Base-by-base conservation (phyloP, 345 rosid genomes). In the Microcos paniculata region DNA sequence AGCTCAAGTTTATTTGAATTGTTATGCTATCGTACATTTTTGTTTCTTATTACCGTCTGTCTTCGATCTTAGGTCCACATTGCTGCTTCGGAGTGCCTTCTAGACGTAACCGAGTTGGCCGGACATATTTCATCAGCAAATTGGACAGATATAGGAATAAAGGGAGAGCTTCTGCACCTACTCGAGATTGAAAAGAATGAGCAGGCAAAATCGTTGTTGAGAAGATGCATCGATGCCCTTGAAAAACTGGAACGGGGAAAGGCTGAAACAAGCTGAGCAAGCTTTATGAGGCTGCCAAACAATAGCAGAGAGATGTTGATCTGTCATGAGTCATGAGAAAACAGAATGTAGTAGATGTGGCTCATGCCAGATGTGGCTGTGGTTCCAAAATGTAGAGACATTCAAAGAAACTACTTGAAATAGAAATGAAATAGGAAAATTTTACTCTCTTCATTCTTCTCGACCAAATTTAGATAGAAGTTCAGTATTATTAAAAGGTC, bases 171-270 rank as follows among this genome's bases (percentile, higher is more conserved):
- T 46, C 72, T 82, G 62, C 89, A 86, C 64, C 87, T 82, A 46
- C 79, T 77, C 65, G 98, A 91, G 77, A 86, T 85, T 23, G 98
- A 91, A 70, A 95, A 93, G 87, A 93, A 83, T 63, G 94, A 79
- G 83, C 91, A 81, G 76, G 97, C 99, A 0, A 93, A 87, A 80
- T 88, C 94, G 0, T 71, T 85, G 82, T 73, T 95, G 78, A 91
- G 80, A 73, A 84, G 84, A 78, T 95, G 91, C 76, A 78, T 89
- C 15, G 88, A 89, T 58, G 68, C 82, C 49, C 76, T 95, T 55
- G 85, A 87, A 84, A 77, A 74, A 63, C 71, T 80, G 65, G 74
- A 77, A 45, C 68, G 58, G 49, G 73, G 48, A 58, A 73, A 77
- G 6, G 62, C 40, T 30, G 63, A 40, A 74, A 40, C 74, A 43